Evolutionary conservation across 768 basidiomycete genomes (phyloP), one percentile per base, ranked within the genome.

Genomic region (Leccinellum luteum): DNA sequence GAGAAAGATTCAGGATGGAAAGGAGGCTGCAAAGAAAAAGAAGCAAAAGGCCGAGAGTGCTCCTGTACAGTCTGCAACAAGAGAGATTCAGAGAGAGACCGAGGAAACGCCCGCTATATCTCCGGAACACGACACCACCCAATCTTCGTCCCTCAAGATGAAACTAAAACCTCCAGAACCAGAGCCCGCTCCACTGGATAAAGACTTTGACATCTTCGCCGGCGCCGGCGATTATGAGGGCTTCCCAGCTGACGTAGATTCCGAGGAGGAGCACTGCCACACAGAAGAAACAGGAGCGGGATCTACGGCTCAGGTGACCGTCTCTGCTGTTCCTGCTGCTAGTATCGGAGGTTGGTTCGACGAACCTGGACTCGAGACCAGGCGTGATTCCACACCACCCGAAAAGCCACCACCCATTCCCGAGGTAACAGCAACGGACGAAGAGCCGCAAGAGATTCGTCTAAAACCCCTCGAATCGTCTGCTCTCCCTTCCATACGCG

Each of bases 151-250:
- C 2, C 51, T 63, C 52, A 61, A 54, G 12, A 59, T 12, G 41
- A 19, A 17, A 2, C 47, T 17, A 52, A 64, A 52, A 13, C 63
- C n/a, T 30, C 56, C 54, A 31, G 62, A 67, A 50, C 58, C 31
- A 0, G 69, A 66, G 31, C 59, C 55, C 6, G 59, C 66, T 6
- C 63, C 69, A 56, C 72, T 76, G 6, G 60, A 76, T n/a, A 85
- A 84, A 19, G 85, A 92, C 52, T 81, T 92, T 43, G 90, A 96
- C 67, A 95, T 97, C 44, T 97, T 97, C 69, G 89, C 85, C 2
- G 94, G 77, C 53, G 90, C 84, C 5, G 93, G 87, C 9, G 91
- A 92, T 50, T 97, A 95, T 66, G 80, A 87, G 52, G 90, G 90
- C 1, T 68, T 89, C 7, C 81, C 74, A 4, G 84, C 78, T 21